Evolutionary conservation across 2,329 filamentous ascomycete genomes (phyloP).

Genomic region (Cytospora leucostoma): DNA sequence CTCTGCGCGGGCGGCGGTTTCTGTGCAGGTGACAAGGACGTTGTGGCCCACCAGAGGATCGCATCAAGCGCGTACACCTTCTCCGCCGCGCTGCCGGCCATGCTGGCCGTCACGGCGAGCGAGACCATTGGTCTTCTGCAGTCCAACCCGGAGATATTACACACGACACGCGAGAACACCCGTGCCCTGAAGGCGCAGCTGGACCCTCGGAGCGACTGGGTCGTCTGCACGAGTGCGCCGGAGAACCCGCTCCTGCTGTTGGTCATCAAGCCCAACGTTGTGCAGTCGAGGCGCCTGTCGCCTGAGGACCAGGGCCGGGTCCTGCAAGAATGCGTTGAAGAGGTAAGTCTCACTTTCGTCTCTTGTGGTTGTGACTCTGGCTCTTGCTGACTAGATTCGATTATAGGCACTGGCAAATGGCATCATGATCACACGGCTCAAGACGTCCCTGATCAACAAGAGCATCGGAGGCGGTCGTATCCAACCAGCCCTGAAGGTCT

Average conservation of each 20-base stretch:
- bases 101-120: slow-evolving; percentile 92
- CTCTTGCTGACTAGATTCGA: slow-evolving; percentile 25
- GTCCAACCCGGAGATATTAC: slow-evolving; percentile 79
- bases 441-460: slow-evolving; percentile 68
- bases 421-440: slow-evolving; percentile 85
- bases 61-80: slow-evolving; percentile 91
- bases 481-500: slow-evolving; percentile 87
- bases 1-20: slow-evolving; percentile 94
- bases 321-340: slow-evolving; percentile 90
- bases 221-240: slow-evolving; percentile 73
- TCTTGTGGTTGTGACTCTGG: slow-evolving; percentile 2
- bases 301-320: slow-evolving; percentile 80
- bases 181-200: slow-evolving; percentile 82
- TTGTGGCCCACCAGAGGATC: slow-evolving; percentile 95
- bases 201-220: slow-evolving; percentile 92
- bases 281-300: slow-evolving; percentile 68
- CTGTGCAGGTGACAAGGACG: slow-evolving; percentile 87
- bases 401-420: slow-evolving; percentile 77
- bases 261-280: slow-evolving; percentile 78
- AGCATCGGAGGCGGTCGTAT: slow-evolving; percentile 66
- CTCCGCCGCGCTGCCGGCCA: slow-evolving; percentile 89
- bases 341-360: slow-evolving; percentile 60
- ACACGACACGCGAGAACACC: slow-evolving; percentile 81
- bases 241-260: slow-evolving; percentile 90
- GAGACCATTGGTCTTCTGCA: slow-evolving; percentile 87